These are phyloP conservation scores for Aureobasidium zeae DNA, from an alignment of 2,329 filamentous ascomycete species.

Conservation along the genomic window DNA sequence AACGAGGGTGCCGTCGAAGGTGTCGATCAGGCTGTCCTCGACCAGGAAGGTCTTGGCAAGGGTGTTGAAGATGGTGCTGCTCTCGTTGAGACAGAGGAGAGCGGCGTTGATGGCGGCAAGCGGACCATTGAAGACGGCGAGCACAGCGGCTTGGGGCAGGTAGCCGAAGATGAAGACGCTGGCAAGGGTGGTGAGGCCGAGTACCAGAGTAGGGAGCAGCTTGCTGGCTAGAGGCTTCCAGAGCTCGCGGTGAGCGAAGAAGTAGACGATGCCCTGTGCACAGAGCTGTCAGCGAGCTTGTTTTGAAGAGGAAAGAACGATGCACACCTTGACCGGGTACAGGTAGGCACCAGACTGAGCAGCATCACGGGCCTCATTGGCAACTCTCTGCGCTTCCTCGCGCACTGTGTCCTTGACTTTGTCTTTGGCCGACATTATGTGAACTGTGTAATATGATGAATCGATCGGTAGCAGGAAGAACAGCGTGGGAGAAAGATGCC, in stretches of 20 bases:
- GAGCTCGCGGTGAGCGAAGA: constrained; percentile 47
- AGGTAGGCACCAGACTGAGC: constrained; percentile 69
- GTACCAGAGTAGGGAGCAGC: constrained; percentile 52
- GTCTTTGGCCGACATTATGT: constrained; percentile 27
- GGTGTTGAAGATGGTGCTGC: constrained; percentile 42
- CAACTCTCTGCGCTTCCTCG: constrained; percentile 63
- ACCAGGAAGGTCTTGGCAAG: constrained; percentile 65
- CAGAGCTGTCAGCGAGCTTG: too few relatives aligned
- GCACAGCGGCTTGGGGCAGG: constrained; percentile 69
- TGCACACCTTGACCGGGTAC: constrained; percentile 66
- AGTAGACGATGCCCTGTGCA: constrained; percentile 50
- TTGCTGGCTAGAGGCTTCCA: constrained; percentile 51
- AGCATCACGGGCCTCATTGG: constrained; percentile 55
- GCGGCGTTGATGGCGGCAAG: constrained; percentile 65
- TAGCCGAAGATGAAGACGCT: constrained; percentile 87
- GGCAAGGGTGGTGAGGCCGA: constrained; percentile 55
- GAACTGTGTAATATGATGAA: too few relatives aligned
- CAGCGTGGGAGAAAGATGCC: too few relatives aligned
- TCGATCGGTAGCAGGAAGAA: too few relatives aligned
- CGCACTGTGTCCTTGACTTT: constrained; percentile 49
- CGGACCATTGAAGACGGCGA: constrained; percentile 78
- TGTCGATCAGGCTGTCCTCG: constrained; percentile 74
- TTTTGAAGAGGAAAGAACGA: too few relatives aligned
- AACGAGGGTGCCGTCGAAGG: constrained; percentile 67
- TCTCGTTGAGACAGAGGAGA: constrained; percentile 51